phyloP scores from a whole-genome alignment of 129 eudicot genomes.

The Lonicera japonica region DNA sequence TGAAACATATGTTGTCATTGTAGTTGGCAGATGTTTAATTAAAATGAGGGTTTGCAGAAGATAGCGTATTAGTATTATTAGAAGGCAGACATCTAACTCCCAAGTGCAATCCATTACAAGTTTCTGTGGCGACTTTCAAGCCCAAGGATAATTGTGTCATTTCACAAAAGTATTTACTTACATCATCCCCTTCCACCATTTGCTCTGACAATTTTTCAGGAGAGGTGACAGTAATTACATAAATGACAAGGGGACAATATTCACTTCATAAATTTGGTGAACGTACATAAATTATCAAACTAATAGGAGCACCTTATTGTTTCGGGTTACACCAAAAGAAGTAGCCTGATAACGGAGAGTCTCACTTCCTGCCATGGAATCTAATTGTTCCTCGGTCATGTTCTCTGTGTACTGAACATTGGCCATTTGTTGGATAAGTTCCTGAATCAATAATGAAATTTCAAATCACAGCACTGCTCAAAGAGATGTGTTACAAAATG shows the following conservation, averaged over 20 bases:
- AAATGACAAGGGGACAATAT: neutral
- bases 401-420: conserved; percentile 97
- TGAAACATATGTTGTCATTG: too few species aligned
- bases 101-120: too few species aligned
- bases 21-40: too few species aligned
- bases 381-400: conserved; percentile 98
- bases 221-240: too few species aligned
- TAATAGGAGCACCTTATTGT: conserved; percentile 67
- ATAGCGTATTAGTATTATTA: too few species aligned
- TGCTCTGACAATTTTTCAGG: too few species aligned
- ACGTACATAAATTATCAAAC: neutral
- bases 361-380: conserved; percentile 99
- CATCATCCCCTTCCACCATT: too few species aligned
- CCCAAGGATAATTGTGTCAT: too few species aligned
- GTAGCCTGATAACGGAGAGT: conserved; percentile 90
- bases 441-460: conserved; percentile 40
- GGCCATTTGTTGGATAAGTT: conserved; percentile 98
- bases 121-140: too few species aligned
- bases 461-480: neutral
- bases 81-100: too few species aligned
- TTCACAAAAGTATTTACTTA: too few species aligned
- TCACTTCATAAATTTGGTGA: neutral
- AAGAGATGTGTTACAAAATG: neutral
- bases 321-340: conserved; percentile 85
- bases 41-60: too few species aligned